These are phyloP conservation scores for Haplosporangium sp. DNA, from an alignment of 371 early-diverging fungal species.

Conservation along the genomic window DNA sequence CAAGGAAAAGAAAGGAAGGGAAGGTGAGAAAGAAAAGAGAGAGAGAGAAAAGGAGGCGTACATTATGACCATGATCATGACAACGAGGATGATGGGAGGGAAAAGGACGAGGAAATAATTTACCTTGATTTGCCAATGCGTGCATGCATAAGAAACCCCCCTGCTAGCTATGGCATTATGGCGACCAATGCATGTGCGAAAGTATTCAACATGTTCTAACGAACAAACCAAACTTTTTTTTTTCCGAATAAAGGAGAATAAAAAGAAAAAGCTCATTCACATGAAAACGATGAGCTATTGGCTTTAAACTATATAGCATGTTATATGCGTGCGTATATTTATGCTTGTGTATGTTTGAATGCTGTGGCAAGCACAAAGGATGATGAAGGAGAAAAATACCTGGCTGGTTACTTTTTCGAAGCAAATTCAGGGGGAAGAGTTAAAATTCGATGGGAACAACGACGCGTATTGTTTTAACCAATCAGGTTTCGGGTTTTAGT, in stretches of 20 bases:
- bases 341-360: too few relatives aligned
- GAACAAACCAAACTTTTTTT: neutral
- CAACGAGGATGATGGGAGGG: neutral
- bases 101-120: neutral
- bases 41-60: neutral
- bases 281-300: neutral
- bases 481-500: slow-evolving; percentile 6
- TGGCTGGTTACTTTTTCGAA: neutral
- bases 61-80: neutral
- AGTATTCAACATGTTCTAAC: neutral
- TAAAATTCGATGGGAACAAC: neutral
- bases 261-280: neutral
- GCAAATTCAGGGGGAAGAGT: neutral
- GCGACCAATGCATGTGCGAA: slow-evolving; percentile 10
- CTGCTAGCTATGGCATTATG: neutral
- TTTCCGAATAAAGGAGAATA: neutral
- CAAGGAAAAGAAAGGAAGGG: neutral
- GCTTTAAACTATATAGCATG: neutral
- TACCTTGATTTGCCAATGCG: neutral
- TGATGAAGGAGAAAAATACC: neutral
- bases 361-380: too few relatives aligned
- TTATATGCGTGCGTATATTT: neutral
- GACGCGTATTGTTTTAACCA: slow-evolving; percentile 8
- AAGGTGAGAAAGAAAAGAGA: too few relatives aligned
- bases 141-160: slow-evolving; percentile 3